A percentile compares a stretch with the other conserved stretches of the same genome.
phyloP scores from a whole-genome alignment of 441 rosid species.

The Populus hybrid region DNA sequence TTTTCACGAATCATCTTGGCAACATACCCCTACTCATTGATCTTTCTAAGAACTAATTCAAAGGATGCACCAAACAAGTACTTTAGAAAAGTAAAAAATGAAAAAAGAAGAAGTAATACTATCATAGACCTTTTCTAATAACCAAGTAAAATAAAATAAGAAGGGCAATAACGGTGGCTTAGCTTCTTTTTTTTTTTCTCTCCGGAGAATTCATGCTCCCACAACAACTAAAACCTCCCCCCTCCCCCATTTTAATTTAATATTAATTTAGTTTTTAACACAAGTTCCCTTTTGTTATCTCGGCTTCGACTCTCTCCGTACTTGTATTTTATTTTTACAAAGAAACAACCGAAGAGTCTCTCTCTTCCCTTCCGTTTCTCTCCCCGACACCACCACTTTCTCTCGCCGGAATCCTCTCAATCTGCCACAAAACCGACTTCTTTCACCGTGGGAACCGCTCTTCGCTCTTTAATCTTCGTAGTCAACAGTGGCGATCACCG shows the following conservation, averaged over 20 bases:
- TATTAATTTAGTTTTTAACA: background rate
- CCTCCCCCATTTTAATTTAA: conserved; percentile 7
- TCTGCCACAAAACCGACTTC: background rate
- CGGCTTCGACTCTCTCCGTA: conserved; percentile 37
- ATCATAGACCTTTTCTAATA: background rate
- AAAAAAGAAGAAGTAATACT: no score
- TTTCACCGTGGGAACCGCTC: conserved; percentile 1
- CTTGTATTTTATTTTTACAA: conserved; percentile 10
- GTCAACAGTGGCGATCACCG: conserved; percentile 16
- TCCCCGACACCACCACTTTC: conserved; percentile 6
- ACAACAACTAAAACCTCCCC: conserved; percentile 6
- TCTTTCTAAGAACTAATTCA: background rate
- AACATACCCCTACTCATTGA: no score
- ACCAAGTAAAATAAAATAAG: background rate
- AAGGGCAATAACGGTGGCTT: background rate
- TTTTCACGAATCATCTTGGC: no score
- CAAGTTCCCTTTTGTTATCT: conserved; percentile 18
- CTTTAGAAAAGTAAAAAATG: background rate
- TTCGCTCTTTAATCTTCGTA: background rate
- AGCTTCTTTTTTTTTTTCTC: background rate
- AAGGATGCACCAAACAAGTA: background rate
- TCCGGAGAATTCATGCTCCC: conserved; percentile 6
- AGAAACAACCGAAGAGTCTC: background rate
- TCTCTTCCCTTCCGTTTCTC: background rate
- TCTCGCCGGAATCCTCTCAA: background rate